Evolutionary conservation across 1,284 basidiomycete species (phyloP).

Genomic region (Cryptococcus wingfieldii): DNA sequence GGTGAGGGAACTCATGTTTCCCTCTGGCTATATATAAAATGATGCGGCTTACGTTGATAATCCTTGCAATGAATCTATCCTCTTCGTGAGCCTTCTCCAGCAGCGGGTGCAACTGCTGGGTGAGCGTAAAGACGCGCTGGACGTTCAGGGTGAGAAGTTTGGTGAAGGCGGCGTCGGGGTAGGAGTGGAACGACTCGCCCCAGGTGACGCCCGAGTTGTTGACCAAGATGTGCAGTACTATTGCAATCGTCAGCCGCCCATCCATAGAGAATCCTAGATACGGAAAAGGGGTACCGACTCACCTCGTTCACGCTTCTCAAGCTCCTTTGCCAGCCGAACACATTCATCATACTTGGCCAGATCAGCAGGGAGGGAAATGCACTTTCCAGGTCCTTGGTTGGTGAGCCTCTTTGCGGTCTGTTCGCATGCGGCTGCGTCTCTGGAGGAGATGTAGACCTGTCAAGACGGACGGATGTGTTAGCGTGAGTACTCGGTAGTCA

Average conservation of each 20-base stretch:
- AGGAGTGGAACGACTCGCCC: slow-evolving; percentile 58
- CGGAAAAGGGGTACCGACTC: slow-evolving; percentile 6
- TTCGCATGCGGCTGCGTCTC: slow-evolving; percentile 58
- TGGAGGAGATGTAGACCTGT: slow-evolving; percentile 66
- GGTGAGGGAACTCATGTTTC: no score
- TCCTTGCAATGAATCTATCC: slow-evolving; percentile 52
- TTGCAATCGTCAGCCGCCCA: neutral
- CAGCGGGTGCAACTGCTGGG: slow-evolving; percentile 62
- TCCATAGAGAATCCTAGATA: neutral
- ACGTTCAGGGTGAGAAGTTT: slow-evolving; percentile 61
- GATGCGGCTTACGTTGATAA: slow-evolving; percentile 57
- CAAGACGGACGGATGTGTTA: slow-evolving; percentile 2
- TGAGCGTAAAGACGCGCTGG: slow-evolving; percentile 66
- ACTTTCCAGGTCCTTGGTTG: slow-evolving; percentile 56
- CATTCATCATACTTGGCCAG: slow-evolving; percentile 60
- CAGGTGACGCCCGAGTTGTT: slow-evolving; percentile 68
- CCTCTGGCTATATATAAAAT: no score
- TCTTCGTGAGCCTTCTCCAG: slow-evolving; percentile 56
- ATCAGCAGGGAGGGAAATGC: slow-evolving; percentile 60
- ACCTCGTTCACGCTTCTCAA: slow-evolving; percentile 55
- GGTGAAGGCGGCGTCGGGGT: slow-evolving; percentile 52
- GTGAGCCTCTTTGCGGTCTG: slow-evolving; percentile 59
- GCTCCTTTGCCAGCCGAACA: slow-evolving; percentile 55
- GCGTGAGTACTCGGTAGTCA: neutral
- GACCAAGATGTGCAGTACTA: slow-evolving; percentile 57